Evolutionary conservation across 2,329 filamentous ascomycete species (phyloP), one percentile per base, ranked within the genome.

Genomic region (Pyrenophora seminiperda): DNA sequence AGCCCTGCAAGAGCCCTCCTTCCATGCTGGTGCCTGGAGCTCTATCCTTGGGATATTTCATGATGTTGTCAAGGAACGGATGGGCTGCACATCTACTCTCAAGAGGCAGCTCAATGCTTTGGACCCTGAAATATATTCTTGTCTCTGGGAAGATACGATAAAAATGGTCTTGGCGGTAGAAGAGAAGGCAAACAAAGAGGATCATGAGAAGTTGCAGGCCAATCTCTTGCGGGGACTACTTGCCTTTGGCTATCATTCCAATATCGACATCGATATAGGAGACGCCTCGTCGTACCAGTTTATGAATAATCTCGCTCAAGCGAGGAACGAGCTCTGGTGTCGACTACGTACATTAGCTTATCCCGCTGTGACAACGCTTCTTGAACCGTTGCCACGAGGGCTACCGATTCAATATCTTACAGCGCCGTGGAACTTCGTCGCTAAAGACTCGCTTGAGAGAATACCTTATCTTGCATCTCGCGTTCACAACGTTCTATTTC

Each of bases 221-320:
- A 49, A 59, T 33, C 32, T 19, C 13, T 29, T 62, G 3, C 7
- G 41, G 3, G 66, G 67, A 0, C 40, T 63, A 1, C 18, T 65
- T 1, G 41, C 29, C 13, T 50, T 7, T 10, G 13, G 24, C n/a
- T 18, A 29, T 19, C 5, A 13, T 3, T 27, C 19, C 9, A 39
- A 29, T 2, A 27, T 29, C 7, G 33, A 33, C 2, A 37, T 63
- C 0, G 45, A 50, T 14, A 18, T 58, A 2, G 52, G 47, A 9
- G 46, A 54, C 2, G 39, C 56, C 3, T 60, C 67, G 1, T 65
- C 61, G 0, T 68, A 66, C 39, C 60, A 41, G 4, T 75, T 76
- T 42, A 34, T 75, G 1, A 70, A 76, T 37, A 56, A 69, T 17
- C 56, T 75, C 22, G 72, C 73, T 20, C 56, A 56, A 50, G 58